These are phyloP conservation scores for Vachellia collinsii DNA, from an alignment of 306 rosid genomes.

Conservation along the genomic window DNA sequence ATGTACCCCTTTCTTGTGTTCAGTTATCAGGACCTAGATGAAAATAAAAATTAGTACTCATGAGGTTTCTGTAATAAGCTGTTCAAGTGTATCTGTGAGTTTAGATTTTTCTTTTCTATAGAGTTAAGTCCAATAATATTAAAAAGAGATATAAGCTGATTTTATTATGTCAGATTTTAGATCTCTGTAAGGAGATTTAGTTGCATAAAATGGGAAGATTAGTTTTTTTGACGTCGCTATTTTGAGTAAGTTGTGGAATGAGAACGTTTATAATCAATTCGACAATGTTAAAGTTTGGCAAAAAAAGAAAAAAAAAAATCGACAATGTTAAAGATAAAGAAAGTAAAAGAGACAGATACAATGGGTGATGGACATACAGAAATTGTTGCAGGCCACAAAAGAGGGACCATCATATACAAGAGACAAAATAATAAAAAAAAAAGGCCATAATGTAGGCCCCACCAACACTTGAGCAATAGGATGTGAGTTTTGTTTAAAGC, in stretches of 20 bases:
- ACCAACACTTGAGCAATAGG: neutral
- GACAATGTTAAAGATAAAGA: neutral
- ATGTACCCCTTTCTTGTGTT: conserved; percentile 68
- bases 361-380: neutral
- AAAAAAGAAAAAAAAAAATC: too few species aligned
- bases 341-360: conserved; percentile 7
- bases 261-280: neutral
- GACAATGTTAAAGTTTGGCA: neutral
- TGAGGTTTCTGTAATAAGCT: neutral
- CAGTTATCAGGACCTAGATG: conserved; percentile 87
- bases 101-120: neutral
- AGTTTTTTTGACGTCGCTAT: neutral
- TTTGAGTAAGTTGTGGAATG: neutral
- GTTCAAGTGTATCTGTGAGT: neutral
- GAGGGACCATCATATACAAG: neutral
- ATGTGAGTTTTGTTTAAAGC: neutral
- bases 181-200: neutral
- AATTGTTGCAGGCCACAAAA: conserved; percentile 22
- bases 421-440: too few species aligned
- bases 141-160: neutral
- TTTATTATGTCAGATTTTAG: neutral
- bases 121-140: neutral
- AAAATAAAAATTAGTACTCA: neutral
- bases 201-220: neutral
- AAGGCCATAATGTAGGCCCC: neutral